Evolutionary conservation across 2,329 filamentous ascomycete species (phyloP).

Genomic region (Diplocarpon rosae): DNA sequence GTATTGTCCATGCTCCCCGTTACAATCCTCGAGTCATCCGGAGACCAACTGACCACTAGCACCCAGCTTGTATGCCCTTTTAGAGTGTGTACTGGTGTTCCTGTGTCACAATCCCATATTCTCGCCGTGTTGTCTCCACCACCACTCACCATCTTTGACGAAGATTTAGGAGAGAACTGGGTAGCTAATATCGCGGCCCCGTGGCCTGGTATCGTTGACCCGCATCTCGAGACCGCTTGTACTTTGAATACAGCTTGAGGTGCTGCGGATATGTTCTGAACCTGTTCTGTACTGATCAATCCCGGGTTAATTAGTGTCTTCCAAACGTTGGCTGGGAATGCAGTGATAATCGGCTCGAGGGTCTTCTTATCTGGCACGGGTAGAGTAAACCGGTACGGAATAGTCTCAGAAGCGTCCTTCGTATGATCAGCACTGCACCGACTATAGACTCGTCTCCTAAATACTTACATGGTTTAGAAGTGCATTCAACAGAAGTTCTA

Average conservation of each 20-base stretch:
- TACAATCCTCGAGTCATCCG: slow-evolving; percentile 69
- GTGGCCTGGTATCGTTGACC: slow-evolving; percentile 80
- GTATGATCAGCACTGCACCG: slow-evolving; percentile 16
- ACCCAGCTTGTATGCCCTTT: slow-evolving; percentile 89
- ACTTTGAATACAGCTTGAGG: slow-evolving; percentile 93
- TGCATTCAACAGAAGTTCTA: slow-evolving; percentile 78
- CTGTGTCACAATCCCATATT: slow-evolving; percentile 92
- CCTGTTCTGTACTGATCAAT: slow-evolving; percentile 28
- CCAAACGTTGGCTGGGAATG: slow-evolving; percentile 30
- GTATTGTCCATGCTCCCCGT: slow-evolving; percentile 91
- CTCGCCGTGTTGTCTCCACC: slow-evolving; percentile 84
- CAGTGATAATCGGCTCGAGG: slow-evolving; percentile 31
- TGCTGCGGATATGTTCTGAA: slow-evolving; percentile 43
- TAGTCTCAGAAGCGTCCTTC: slow-evolving; percentile 46
- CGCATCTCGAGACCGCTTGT: slow-evolving; percentile 81
- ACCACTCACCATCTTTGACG: slow-evolving; percentile 71
- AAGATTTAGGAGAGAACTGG: slow-evolving; percentile 72
- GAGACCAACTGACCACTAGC: slow-evolving; percentile 75
- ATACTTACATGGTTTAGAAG: slow-evolving; percentile 58
- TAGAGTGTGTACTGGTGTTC: slow-evolving; percentile 75
- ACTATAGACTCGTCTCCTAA: neutral
- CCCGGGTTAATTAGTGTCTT: slow-evolving; percentile 34
- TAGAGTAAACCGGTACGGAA: slow-evolving; percentile 56
- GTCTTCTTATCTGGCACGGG: slow-evolving; percentile 32
- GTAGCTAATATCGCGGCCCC: slow-evolving; percentile 81